Evolutionary conservation across 495 filamentous ascomycete species (phyloP).

Genomic region (Xylaria castorea): DNA sequence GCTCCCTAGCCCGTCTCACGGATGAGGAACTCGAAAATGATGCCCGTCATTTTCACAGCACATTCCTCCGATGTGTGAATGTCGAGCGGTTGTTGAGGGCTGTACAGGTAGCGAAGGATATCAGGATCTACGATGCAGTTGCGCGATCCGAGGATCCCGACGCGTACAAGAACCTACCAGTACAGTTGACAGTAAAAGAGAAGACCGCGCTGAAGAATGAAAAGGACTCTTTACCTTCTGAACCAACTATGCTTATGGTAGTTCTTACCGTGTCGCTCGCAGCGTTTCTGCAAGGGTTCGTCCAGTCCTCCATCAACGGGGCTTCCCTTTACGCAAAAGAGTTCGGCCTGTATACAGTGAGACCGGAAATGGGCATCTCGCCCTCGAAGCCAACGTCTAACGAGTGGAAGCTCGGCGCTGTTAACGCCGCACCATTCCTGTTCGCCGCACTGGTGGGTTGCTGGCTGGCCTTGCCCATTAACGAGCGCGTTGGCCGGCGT

Average conservation of each 20-base stretch:
- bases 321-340: constrained; percentile 32
- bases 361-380: no score
- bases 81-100: constrained; percentile 32
- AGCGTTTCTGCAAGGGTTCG: constrained; percentile 41
- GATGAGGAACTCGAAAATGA: constrained; percentile 38
- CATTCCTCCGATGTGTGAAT: constrained; percentile 28
- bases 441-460: constrained; percentile 39
- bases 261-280: constrained; percentile 43
- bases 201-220: constrained; percentile 36
- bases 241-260: constrained; percentile 38
- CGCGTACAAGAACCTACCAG: constrained; percentile 20
- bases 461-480: constrained; percentile 41
- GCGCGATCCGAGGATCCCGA: constrained; percentile 30
- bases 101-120: constrained; percentile 39
- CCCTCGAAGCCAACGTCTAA: neutral
- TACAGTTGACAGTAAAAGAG: constrained; percentile 33
- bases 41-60: constrained; percentile 31
- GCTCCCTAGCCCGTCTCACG: constrained; percentile 31
- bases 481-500: constrained; percentile 39
- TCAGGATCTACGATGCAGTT: constrained; percentile 35
- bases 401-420: constrained; percentile 34
- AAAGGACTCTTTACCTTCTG: constrained; percentile 35
- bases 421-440: constrained; percentile 37
- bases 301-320: constrained; percentile 40
- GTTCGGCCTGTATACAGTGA: constrained; percentile 23